Evolutionary conservation across 192 early-diverging fungal species (phyloP).

Genomic region (Backusella psychrophila): DNA sequence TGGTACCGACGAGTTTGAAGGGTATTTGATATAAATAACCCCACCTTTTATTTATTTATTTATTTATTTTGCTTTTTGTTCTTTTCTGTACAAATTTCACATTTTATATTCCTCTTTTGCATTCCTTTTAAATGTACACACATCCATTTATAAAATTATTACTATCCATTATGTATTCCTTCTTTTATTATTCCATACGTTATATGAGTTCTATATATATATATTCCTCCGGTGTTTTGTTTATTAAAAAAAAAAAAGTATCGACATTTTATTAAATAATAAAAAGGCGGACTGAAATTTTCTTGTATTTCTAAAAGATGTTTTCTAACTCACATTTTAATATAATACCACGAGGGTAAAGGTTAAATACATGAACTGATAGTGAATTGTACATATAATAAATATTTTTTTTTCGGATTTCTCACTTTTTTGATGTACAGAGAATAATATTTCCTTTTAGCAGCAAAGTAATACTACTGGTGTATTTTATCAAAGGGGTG

Average conservation of each 20-base stretch:
- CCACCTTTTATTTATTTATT: constrained; percentile 5
- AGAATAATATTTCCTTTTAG: not conserved
- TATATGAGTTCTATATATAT: constrained; percentile 7
- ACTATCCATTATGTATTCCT: constrained; percentile 7
- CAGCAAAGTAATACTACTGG: not conserved
- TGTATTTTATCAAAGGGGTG: not conserved
- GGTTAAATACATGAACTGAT: not conserved
- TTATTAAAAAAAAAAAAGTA: not conserved
- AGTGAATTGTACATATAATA: not conserved
- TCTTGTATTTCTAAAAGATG: not conserved
- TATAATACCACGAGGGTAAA: not conserved
- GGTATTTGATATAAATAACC: constrained; percentile 29
- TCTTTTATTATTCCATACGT: constrained; percentile 1
- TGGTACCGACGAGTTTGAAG: constrained; percentile 35
- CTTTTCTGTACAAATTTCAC: not conserved
- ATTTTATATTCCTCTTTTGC: not conserved
- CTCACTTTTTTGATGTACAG: not conserved
- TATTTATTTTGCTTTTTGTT: constrained; percentile 7
- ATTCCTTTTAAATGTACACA: constrained; percentile 7
- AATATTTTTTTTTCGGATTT: not conserved
- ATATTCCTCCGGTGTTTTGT: not conserved
- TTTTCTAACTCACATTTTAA: not conserved
- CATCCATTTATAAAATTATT: not conserved
- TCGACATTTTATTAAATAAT: not conserved
- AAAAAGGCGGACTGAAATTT: not conserved